phyloP scores from a whole-genome alignment of 129 eudicot species.

The Lonicera japonica region DNA sequence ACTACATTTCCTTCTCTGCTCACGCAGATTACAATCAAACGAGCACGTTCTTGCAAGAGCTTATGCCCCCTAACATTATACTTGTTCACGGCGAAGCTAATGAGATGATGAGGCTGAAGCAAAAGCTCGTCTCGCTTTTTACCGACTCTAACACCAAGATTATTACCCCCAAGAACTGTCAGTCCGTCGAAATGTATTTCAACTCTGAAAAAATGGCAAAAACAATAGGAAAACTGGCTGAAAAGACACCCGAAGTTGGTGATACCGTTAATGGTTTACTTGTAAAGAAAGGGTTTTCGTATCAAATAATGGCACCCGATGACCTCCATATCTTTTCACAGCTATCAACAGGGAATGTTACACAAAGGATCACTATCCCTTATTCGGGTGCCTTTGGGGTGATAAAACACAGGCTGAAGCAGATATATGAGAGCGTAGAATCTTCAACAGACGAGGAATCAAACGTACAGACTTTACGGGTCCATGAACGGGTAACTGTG shows the following conservation, averaged over 20 bases:
- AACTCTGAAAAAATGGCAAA: constrained; percentile 85
- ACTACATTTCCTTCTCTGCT: constrained; percentile 94
- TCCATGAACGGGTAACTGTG: constrained; percentile 71
- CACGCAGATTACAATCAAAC: constrained; percentile 94
- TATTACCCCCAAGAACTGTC: constrained; percentile 81
- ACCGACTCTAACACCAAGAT: constrained; percentile 76
- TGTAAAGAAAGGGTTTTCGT: constrained; percentile 89
- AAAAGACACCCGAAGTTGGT: constrained; percentile 62
- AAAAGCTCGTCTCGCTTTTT: constrained; percentile 60
- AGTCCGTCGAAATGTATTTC: constrained; percentile 77
- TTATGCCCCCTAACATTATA: constrained; percentile 92
- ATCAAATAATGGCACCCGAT: constrained; percentile 87
- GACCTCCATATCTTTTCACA: constrained; percentile 89
- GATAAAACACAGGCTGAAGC: constrained; percentile 67
- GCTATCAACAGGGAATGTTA: constrained; percentile 76
- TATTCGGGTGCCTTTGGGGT: constrained; percentile 93
- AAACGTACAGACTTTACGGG: constrained; percentile 54
- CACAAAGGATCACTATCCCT: constrained; percentile 83
- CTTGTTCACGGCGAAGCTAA: constrained; percentile 94
- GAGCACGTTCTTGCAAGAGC: constrained; percentile 83
- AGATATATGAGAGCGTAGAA: constrained; percentile 84
- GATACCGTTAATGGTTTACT: constrained; percentile 77
- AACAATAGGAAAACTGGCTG: constrained; percentile 86
- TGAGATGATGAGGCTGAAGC: constrained; percentile 93
- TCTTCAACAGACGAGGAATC: constrained; percentile 57